phyloP scores from a whole-genome alignment of 108 stramenopile species.

The Cyclotella choctawhatcheeana region DNA sequence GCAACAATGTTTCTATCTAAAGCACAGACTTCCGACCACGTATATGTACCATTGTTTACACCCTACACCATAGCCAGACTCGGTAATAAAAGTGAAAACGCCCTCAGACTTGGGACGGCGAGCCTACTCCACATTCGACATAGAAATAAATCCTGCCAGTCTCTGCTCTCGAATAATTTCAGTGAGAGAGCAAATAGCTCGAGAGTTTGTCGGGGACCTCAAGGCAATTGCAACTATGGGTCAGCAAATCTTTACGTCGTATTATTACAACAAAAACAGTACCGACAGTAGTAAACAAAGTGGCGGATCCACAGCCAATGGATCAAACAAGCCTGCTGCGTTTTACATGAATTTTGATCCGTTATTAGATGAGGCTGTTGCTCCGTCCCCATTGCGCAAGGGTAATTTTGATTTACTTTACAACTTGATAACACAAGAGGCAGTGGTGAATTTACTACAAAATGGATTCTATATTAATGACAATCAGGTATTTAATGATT shows the following conservation, averaged over 20 bases:
- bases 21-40: neutral
- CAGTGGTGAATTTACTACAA: constrained; percentile 63
- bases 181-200: constrained; percentile 77
- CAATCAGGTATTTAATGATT: constrained; percentile 33
- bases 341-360: constrained; percentile 50
- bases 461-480: constrained; percentile 32
- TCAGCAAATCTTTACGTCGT: constrained; percentile 43
- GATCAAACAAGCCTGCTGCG: constrained; percentile 37
- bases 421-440: constrained; percentile 62
- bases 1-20: neutral
- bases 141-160: constrained; percentile 74
- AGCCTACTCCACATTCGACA: constrained; percentile 54
- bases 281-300: constrained; percentile 7
- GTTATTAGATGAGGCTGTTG: constrained; percentile 26
- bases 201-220: constrained; percentile 66
- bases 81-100: constrained; percentile 52
- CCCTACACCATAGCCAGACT: constrained; percentile 33
- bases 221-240: constrained; percentile 65
- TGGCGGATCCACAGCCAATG: constrained; percentile 33
- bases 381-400: constrained; percentile 70
- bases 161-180: constrained; percentile 63
- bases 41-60: neutral
- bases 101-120: constrained; percentile 31
- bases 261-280: constrained; percentile 35
- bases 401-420: constrained; percentile 82